Conservation (phyloP, 495 filamentous ascomycete genomes). For the Penicillium fimorum region DNA sequence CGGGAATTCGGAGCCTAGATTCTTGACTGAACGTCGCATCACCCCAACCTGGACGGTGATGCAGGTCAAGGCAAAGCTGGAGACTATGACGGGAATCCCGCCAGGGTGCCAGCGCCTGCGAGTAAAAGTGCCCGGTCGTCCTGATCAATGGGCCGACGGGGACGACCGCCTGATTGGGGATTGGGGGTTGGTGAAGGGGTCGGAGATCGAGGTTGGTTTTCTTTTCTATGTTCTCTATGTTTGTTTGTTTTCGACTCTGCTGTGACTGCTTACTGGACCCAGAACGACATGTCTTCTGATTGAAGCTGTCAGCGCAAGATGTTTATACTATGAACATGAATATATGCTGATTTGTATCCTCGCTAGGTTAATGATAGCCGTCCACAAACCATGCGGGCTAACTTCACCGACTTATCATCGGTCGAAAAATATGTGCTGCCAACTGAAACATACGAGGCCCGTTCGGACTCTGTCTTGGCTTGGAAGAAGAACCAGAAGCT, state of each 20-base stretch:
- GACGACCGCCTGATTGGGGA: conserved; percentile 37
- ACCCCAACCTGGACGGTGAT: conserved; percentile 89
- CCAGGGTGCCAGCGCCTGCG: conserved; percentile 70
- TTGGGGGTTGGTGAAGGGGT: conserved; percentile 41
- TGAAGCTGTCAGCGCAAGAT: not conserved
- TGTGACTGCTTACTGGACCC: not conserved
- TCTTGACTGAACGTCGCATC: conserved; percentile 79
- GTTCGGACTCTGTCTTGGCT: conserved; percentile 80
- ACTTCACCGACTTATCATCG: conserved; percentile 73
- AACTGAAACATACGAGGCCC: conserved; percentile 74
- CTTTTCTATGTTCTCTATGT: conserved; percentile 9
- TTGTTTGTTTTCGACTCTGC: not conserved
- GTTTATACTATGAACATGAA: not conserved
- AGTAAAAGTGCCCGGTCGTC: conserved; percentile 38
- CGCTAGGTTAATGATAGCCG: conserved; percentile 78
- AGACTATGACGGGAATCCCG: conserved; percentile 90
- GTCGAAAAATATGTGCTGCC: conserved; percentile 88
- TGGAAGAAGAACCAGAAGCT: conserved; percentile 92
- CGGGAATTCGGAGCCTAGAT: conserved; percentile 71
- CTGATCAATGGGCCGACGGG: conserved; percentile 41
- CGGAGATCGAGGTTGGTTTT: conserved; percentile 44
- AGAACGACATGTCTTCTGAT: not conserved
- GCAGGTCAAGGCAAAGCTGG: conserved; percentile 83
- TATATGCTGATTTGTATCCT: not conserved
- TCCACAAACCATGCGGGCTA: conserved; percentile 64